Base-by-base conservation (phyloP, 768 basidiomycete species). In the Paxillus ammoniavirescens region DNA sequence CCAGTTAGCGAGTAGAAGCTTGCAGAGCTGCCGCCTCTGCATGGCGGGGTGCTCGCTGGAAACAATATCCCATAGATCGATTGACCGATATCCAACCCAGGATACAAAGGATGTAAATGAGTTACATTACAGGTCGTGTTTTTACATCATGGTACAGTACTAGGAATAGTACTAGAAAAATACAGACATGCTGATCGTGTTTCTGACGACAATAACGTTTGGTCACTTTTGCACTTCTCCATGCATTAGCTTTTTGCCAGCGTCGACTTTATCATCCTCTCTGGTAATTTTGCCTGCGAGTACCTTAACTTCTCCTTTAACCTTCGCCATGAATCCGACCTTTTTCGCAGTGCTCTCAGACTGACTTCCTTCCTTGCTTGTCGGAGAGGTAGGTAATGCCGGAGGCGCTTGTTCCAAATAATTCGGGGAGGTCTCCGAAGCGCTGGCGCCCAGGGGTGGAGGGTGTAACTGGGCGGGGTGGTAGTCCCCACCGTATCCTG, bases 281-380 rank as follows among this genome's bases (percentile, higher is more conserved):
- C 69, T 50, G 2, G 64, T 63, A 54, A 72, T 47, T 43, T 63
- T 66, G 23, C 71, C 71, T 15, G 63, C 64, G 5, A 72, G 44
- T 21, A 72, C 56, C 52, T 65, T 72, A 52, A 68, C 72, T 54
- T 72, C 71, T 1, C 72, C 71, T 48, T 64, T 72, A 0, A 72
- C 55, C 59, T 66, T 58, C 10, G 61, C 55, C 47, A 73, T 48
- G 37, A 72, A 64, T 18, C 60, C 60, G 26, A 59, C 60, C 49
- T 58, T 72, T 54, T 60, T 68, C 46, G 57, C 61, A 6, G 42
- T 14, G 15, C 56, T 35, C 10, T 23, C 30, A 13, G 57, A 37
- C 3, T 13, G 54, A 8, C 33, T 36, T 14, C 42, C 54, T 5
- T 8, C 26, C 5, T 47, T 30, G 6, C 10, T 10, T 12, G 0